Evolutionary conservation across 2,329 filamentous ascomycete species (phyloP), one percentile per base, ranked within the genome.

Genomic region (Orbilia quercus): DNA sequence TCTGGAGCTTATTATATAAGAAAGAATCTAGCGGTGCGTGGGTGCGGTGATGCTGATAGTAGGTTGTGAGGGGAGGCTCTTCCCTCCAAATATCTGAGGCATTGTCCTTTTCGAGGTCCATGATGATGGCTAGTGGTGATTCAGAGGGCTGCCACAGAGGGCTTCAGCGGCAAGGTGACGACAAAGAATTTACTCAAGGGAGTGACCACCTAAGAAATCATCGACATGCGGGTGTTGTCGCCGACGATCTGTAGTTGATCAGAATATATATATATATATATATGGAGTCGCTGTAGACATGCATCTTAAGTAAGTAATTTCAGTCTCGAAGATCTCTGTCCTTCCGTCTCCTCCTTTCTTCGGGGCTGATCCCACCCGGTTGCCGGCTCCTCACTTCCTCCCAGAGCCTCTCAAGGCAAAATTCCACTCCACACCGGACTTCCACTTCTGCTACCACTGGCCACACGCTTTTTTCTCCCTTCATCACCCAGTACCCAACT

Each of bases 401-500:
- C 80, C 96, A 97, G 0, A 91, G 90, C 50, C 89, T 84, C 80
- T 97, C 93, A 9, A 98, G 83, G 79, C 96, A 92, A 63, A 92
- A 89, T 80, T 98, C 94, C 6, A 98, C 86, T 2, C 89, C 90
- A 80, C 91, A 95, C 5, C 94, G 84, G 5, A 96, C 89, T 77
- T 90, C 89, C 74, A 98, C 81, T 12, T 92, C 91, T 31, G 89
- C 89, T 1, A 96, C 87, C 1, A 92, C 91, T 0, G 93, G 94
- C 93, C 94, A 98, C 0, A 96, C 92, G 76, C 91, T 93, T 74
- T 89, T 83, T 81, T 98, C 94, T 1, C 94, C 94, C 62, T 90
- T 85, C 31, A 88, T 81, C 60, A 96, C 92, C 94, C 93, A 97
- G 77, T 94, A 90, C 67, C 91, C 88, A 2, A 97, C 82, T 7